Evolutionary conservation across 2,329 filamentous ascomycete species (phyloP), one percentile per base, ranked within the genome.

Genomic region (Aspergillus fumigatus): DNA sequence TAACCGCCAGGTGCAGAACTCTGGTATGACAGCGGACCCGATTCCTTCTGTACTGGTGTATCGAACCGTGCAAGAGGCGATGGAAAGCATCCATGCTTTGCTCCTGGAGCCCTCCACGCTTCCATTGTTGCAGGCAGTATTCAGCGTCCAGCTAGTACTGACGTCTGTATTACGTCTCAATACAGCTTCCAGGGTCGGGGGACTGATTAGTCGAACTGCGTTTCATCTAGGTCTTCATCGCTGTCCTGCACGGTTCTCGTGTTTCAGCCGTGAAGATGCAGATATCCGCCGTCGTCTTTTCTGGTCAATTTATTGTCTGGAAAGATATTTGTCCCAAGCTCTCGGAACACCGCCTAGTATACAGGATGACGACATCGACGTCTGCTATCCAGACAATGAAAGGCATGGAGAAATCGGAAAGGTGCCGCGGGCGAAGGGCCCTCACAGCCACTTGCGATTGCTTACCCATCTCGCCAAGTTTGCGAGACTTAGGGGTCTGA

Each of bases 191-290:
- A 76, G 82, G 3, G 63, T 85, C 0, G 81, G 82, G 0, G 83
- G 83, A 0, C 68, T 83, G 2, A 77, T 84, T 4, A 79, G 80
- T 6, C 77, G 82, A 4, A 82, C 83, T 64, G 79, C 81, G 0
- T 82, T 81, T 48, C 82, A 85, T 49, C 69, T 84, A 1, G 82
- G 82, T 0, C 74, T 85, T n/a, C 82, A 85, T 67, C 77, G 82
- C 2, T 85, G 83, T 53, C 82, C 82, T 1, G 73, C 74, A 4
- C 75, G 82, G 0, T 84, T 78, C 55, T 70, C 77, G 0, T 79
- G 80, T 48, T 84, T 85, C 60, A 77, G 72, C 0, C 55, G 65
- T 1, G 67, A 75, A 9, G 80, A 84, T 45, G 74, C 72, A 2
- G 73, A 77, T 2, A 75, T 82, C 32, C 75, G 83, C 1, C 77